Conservation (phyloP, 192 early-diverging fungal genomes). For the Chytriomyces sp. region DNA sequence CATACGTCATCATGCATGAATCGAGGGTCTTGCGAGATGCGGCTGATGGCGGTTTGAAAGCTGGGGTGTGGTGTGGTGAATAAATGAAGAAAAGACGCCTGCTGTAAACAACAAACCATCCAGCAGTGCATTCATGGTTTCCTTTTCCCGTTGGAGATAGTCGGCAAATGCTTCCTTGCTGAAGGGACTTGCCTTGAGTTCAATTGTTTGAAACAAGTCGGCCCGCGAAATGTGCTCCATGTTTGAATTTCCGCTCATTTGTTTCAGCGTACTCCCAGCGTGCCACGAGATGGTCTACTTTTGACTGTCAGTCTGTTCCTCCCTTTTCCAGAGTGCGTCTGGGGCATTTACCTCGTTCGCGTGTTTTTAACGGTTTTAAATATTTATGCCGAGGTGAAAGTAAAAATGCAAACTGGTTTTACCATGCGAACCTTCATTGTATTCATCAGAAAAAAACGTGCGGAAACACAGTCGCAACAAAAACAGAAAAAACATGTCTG, state of each 20-base stretch:
- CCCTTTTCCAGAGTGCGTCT: no score
- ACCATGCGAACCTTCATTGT: not conserved
- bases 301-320: no score
- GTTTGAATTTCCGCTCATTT: not conserved
- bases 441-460: not conserved
- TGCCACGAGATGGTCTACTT: no score
- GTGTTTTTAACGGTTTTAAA: not conserved
- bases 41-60: slow-evolving; percentile 25
- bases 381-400: not conserved
- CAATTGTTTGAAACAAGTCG: not conserved
- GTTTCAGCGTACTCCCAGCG: no score
- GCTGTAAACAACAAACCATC: not conserved
- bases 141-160: not conserved
- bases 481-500: not conserved
- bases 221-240: not conserved
- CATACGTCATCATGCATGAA: not conserved
- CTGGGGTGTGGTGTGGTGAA: not conserved
- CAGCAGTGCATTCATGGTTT: not conserved
- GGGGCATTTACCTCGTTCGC: not conserved
- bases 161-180: not conserved
- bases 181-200: not conserved
- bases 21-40: slow-evolving; percentile 37
- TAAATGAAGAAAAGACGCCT: not conserved
- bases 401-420: not conserved
- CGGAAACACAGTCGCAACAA: not conserved